phyloP scores from a whole-genome alignment of 1,284 basidiomycete genomes.

The Pascua sp. region DNA sequence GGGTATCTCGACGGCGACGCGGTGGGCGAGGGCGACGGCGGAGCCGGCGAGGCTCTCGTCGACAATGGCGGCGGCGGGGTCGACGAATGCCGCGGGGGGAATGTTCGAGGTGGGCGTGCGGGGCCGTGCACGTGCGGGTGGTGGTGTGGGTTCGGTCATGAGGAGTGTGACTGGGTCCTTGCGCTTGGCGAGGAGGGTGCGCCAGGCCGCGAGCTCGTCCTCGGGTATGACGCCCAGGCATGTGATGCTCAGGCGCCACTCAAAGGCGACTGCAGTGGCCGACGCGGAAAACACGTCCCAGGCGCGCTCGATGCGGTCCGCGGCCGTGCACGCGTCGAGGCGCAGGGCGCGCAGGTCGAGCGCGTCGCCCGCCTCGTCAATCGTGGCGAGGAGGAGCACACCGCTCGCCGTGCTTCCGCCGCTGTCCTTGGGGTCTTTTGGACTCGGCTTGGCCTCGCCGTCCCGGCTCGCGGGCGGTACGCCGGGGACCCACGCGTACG shows the following conservation, averaged over 20 bases:
- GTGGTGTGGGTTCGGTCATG: constrained; percentile 12
- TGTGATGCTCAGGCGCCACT: constrained; percentile 30
- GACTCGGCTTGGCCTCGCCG: too few relatives aligned
- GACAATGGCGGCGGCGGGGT: constrained; percentile 30
- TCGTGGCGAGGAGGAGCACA: constrained; percentile 21
- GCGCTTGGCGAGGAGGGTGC: constrained; percentile 3
- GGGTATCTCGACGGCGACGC: constrained; percentile 14
- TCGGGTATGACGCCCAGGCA: constrained; percentile 17
- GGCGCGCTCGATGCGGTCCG: constrained; percentile 6
- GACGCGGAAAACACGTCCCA: constrained; percentile 52
- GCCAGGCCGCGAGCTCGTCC: constrained; percentile 34
- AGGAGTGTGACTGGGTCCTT: constrained; percentile 20
- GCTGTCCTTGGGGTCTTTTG: too few relatives aligned
- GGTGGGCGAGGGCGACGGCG: constrained; percentile 12
- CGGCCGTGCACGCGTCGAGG: constrained; percentile 1
- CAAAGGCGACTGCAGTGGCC: constrained; percentile 49
- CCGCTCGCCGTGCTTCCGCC: neutral
- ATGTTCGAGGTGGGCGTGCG: constrained; percentile 23
- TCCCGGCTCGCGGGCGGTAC: neutral
- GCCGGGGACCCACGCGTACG: constrained; percentile 21
- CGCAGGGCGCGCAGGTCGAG: constrained; percentile 17
- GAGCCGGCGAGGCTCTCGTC: constrained; percentile 30
- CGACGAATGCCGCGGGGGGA: constrained; percentile 21
- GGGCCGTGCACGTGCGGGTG: constrained; percentile 2
- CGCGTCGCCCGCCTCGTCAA: constrained; percentile 35